Evolutionary conservation across 2,329 filamentous ascomycete species (phyloP), one percentile per base, ranked within the genome.

Genomic region (Colletotrichum sp.): DNA sequence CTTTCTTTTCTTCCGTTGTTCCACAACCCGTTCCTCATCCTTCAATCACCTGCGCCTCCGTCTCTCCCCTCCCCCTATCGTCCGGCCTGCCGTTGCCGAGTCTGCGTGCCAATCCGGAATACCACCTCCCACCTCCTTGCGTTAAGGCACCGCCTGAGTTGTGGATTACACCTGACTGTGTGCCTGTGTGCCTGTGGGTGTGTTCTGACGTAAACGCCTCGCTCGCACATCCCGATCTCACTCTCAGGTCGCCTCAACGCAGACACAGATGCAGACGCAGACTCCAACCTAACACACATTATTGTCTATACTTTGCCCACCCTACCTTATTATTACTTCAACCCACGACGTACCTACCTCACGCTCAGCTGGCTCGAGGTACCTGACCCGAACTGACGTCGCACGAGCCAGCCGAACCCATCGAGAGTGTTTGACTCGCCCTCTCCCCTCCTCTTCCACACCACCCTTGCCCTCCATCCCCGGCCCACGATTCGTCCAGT

Each of bases 281-380:
- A 57, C 65, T 26, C 49, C 30, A 67, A 55, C 49, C 30, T 59
- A 60, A 30, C 36, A 52, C n/a, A 60, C 57, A 21, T 26, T 30
- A 36, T 16, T 39, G 30, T 24, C 44, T 16, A 67, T 16, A 32
- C 39, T 26, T 32, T 24, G 36, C 34, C 39, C 15, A 24, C 39
- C 18, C 39, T 49, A 52, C n/a, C 44, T 52, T 52, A 52, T 52
- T 52, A 52, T 21, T 52, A 52, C n/a, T 52, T 32, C 30, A 34
- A n/a, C 59, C 32, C 12, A 21, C 59, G 59, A 34, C 59, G 59
- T 63, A 34, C 30, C 59, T 36, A 34, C n/a, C n/a, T 44, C 62
- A 26, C 16, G 36, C 70, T 69, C 64, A 74, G 64, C 74, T 73
- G 70, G 70, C 44, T 32, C n/a, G 34, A 76, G 70, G 71, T 76